phyloP scores from a whole-genome alignment of 2,329 filamentous ascomycete species.

The Acrocalymma vagum region DNA sequence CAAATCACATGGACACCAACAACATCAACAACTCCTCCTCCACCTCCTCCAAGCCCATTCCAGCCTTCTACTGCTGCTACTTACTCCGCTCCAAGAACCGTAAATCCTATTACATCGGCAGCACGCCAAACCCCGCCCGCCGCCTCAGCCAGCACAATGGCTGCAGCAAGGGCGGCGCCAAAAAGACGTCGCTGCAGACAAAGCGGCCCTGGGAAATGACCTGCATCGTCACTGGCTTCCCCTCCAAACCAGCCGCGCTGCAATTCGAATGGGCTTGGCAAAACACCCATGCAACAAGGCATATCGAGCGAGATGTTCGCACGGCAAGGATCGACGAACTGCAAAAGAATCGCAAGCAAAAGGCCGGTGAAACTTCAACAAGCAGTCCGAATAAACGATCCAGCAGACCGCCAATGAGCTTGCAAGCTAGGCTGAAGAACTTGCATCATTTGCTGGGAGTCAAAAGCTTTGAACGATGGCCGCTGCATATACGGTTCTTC shows the following conservation, averaged over 20 bases:
- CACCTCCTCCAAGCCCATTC: constrained; percentile 61
- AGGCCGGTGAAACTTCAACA: constrained; percentile 33
- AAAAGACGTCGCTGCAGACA: constrained; percentile 71
- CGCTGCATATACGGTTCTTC: constrained; percentile 83
- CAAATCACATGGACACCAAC: constrained; percentile 17
- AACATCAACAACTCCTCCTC: constrained; percentile 17
- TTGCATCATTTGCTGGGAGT: constrained; percentile 82
- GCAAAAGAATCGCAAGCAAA: no score
- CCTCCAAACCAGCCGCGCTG: constrained; percentile 83
- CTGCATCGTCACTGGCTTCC: constrained; percentile 86
- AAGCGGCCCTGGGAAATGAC: constrained; percentile 85
- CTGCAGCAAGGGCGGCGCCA: constrained; percentile 79
- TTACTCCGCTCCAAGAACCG: constrained; percentile 83
- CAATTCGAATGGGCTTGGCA: constrained; percentile 99
- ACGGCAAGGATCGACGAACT: constrained; percentile 44
- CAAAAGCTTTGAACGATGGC: constrained; percentile 83
- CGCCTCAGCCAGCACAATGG: constrained; percentile 95
- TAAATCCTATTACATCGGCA: constrained; percentile 84
- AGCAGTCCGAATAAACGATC: constrained; percentile 49
- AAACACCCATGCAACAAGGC: constrained; percentile 81
- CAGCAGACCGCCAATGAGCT: constrained; percentile 62
- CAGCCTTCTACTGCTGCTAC: constrained; percentile 93
- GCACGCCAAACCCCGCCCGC: constrained; percentile 85
- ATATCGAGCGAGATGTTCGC: constrained; percentile 66
- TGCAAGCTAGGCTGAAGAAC: constrained; percentile 78